phyloP scores from a whole-genome alignment of 176 grass and related monocot species.

The Bonia amplexicaulis region DNA sequence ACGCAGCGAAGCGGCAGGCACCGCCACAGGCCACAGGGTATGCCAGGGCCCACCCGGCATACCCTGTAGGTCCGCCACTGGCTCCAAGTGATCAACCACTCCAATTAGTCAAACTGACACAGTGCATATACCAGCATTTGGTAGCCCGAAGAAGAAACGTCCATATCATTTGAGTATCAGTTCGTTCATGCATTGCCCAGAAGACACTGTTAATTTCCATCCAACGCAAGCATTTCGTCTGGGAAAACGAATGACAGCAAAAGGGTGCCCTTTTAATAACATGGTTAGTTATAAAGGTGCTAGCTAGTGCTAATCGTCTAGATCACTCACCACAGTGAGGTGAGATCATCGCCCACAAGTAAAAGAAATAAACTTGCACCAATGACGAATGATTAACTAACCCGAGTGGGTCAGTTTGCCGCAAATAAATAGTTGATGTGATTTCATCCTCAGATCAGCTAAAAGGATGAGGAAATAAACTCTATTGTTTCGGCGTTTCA shows the following conservation, averaged over 20 bases:
- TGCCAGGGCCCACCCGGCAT: too few relatives aligned
- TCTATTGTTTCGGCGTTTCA: background rate
- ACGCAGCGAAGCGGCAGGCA: too few relatives aligned
- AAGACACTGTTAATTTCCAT: conserved; percentile 1
- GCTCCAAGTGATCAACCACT: background rate
- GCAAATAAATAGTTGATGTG: background rate
- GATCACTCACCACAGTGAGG: conserved; percentile 11
- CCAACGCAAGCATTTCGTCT: background rate
- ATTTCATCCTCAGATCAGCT: background rate
- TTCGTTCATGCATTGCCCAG: background rate
- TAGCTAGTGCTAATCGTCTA: background rate
- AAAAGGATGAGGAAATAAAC: background rate
- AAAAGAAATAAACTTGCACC: background rate
- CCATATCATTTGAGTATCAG: background rate
- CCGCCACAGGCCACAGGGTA: too few relatives aligned
- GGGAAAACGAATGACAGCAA: background rate
- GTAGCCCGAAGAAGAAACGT: background rate
- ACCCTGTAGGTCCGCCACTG: too few relatives aligned
- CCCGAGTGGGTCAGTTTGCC: background rate
- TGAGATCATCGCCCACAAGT: background rate
- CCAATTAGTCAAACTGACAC: background rate
- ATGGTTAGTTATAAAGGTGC: conserved; percentile 2
- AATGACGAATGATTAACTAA: conserved; percentile 5
- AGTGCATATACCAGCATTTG: background rate
- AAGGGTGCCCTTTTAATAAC: background rate